These are phyloP conservation scores for Kandelia obovata DNA, from an alignment of 345 rosid genomes.

Conservation along the genomic window DNA sequence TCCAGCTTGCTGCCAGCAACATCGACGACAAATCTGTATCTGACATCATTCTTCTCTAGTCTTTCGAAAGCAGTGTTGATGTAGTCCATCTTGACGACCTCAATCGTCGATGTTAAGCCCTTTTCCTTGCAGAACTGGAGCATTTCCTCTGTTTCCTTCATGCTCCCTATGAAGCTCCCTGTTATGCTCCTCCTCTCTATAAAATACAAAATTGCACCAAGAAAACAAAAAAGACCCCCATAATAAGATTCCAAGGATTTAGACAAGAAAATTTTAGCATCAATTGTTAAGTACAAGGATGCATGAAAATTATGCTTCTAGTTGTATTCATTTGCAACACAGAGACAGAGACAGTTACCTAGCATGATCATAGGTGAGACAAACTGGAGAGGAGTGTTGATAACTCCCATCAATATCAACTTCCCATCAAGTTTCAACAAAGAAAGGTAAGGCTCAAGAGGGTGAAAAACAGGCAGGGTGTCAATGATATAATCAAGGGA, in stretches of 20 bases:
- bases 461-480: constrained; percentile 74
- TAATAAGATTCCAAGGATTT: background rate
- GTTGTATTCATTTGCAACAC: background rate
- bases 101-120: constrained; percentile 61
- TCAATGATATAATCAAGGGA: constrained; percentile 85
- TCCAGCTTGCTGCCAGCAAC: constrained; percentile 81
- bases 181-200: constrained; percentile 72
- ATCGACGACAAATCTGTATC: constrained; percentile 89
- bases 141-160: constrained; percentile 80
- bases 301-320: too few relatives aligned
- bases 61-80: constrained; percentile 77
- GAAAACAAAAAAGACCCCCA: too few relatives aligned
- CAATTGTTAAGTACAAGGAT: too few relatives aligned
- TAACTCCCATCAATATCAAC: constrained; percentile 79
- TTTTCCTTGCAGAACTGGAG: constrained; percentile 71
- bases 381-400: constrained; percentile 69
- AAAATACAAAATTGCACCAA: constrained; percentile 1
- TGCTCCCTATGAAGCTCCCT: constrained; percentile 85
- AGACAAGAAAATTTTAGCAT: too few relatives aligned
- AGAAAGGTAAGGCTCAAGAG: constrained; percentile 78
- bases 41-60: constrained; percentile 89
- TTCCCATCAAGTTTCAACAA: constrained; percentile 80
- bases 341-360: constrained; percentile 39
- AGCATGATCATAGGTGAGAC: constrained; percentile 71
- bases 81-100: constrained; percentile 81